phyloP scores from a whole-genome alignment of 2,329 filamentous ascomycete species.

The Talaromyces sp. region DNA sequence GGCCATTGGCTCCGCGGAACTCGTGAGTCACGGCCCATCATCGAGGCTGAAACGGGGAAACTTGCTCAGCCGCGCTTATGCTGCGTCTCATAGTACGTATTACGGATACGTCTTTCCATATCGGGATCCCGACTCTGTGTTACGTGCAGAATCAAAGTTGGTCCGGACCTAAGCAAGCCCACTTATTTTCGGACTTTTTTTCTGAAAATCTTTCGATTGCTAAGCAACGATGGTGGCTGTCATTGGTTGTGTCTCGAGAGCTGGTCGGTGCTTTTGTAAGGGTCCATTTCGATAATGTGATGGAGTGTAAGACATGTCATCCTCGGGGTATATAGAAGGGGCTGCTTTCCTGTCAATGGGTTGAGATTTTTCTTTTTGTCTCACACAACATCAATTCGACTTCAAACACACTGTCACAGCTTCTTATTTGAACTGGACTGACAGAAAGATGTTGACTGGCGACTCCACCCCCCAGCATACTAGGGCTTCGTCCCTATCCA shows the following conservation, averaged over 20 bases:
- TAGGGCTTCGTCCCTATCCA: constrained; percentile 7
- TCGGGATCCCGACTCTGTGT: background rate
- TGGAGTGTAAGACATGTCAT: background rate
- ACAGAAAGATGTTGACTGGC: background rate
- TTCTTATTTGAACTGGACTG: background rate
- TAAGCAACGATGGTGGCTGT: background rate
- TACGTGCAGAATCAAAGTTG: background rate
- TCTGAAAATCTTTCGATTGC: background rate
- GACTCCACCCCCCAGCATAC: background rate
- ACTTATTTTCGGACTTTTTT: background rate
- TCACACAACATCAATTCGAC: background rate
- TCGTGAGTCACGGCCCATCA: background rate
- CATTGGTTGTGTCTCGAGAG: background rate
- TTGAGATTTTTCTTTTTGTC: background rate
- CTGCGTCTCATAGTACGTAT: background rate
- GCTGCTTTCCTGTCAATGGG: background rate
- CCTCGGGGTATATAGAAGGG: background rate
- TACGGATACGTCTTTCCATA: background rate
- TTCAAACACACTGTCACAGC: background rate
- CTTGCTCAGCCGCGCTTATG: background rate
- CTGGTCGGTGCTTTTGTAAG: background rate
- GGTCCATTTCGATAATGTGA: background rate
- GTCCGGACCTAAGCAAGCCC: background rate
- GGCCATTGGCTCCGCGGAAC: background rate
- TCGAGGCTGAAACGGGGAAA: background rate